These are phyloP conservation scores for Pseudoperonospora humuli DNA, from an alignment of 352 stramenopile species.

Conservation along the genomic window DNA sequence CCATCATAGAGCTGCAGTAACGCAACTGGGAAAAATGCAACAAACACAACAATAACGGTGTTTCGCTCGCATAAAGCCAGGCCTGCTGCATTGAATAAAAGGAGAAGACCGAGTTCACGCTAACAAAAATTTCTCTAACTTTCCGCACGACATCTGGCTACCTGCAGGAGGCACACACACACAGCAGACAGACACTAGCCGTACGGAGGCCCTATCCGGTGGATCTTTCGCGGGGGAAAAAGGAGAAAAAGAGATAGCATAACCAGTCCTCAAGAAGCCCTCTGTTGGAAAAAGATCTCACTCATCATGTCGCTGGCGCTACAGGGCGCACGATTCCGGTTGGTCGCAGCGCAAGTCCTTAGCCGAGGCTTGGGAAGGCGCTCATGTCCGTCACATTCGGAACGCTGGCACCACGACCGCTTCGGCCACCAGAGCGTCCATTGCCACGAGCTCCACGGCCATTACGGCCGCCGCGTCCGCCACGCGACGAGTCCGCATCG, in stretches of 20 bases:
- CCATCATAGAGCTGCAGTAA: conserved; percentile 25
- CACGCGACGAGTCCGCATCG: conserved; percentile 41
- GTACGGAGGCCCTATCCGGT: conserved; percentile 53
- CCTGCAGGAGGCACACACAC: conserved; percentile 22
- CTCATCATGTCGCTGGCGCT: conserved; percentile 50
- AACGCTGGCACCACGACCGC: conserved; percentile 21
- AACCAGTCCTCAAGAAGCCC: conserved; percentile 30
- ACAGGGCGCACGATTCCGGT: conserved; percentile 24
- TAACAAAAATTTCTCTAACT: conserved; percentile 79
- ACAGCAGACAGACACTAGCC: conserved; percentile 35
- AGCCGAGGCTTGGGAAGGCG: conserved; percentile 80
- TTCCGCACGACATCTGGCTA: conserved; percentile 32
- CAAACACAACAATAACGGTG: neutral
- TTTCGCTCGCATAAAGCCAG: conserved; percentile 50
- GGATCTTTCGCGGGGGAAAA: conserved; percentile 51
- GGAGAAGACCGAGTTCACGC: conserved; percentile 44
- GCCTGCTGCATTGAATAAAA: conserved; percentile 73
- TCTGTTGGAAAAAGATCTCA: conserved; percentile 39
- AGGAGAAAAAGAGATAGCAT: conserved; percentile 47
- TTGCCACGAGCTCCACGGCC: conserved; percentile 48
- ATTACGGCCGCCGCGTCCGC: conserved; percentile 48
- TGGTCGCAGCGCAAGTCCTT: conserved; percentile 24
- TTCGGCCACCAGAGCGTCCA: conserved; percentile 30
- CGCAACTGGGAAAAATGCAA: neutral
- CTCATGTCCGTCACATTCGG: conserved; percentile 80